phyloP scores from a whole-genome alignment of 331 rosid genomes.

The Rosa hybrid region DNA sequence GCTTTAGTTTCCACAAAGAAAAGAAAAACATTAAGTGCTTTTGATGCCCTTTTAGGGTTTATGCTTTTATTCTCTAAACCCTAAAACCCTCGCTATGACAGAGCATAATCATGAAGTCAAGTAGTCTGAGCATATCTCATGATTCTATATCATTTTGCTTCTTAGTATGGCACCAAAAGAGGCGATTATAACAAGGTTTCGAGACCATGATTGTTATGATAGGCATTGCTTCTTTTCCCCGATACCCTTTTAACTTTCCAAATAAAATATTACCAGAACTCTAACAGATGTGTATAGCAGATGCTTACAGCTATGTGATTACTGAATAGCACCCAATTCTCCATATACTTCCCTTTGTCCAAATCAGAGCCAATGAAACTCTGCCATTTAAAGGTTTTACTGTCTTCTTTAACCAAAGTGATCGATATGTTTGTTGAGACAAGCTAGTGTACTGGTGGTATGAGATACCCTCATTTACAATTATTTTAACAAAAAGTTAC shows the following conservation, averaged over 20 bases:
- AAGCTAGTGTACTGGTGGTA: too few species aligned
- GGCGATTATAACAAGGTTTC: slow-evolving; percentile 3
- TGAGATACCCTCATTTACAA: too few species aligned
- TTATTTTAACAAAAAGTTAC: too few species aligned
- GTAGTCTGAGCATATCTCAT: slow-evolving; percentile 17
- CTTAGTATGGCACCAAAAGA: slow-evolving; percentile 30
- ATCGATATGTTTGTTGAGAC: background rate
- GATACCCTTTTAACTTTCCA: background rate
- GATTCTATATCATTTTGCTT: slow-evolving; percentile 31
- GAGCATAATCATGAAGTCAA: background rate
- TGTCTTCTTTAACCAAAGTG: slow-evolving; percentile 2
- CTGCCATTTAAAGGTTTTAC: background rate
- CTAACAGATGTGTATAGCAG: background rate
- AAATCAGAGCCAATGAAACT: background rate
- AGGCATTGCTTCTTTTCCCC: background rate
- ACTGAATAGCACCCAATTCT: background rate
- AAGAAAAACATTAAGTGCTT: background rate
- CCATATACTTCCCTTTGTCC: background rate
- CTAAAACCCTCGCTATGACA: background rate
- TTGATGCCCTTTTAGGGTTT: slow-evolving; percentile 16
- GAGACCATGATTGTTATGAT: background rate
- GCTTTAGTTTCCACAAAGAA: slow-evolving; percentile 9
- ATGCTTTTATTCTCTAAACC: slow-evolving; percentile 19
- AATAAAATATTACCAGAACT: background rate
- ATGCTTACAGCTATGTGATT: background rate